A percentile compares a stretch with the other conserved stretches of the same genome.
Evolutionary conservation across 2,329 filamentous ascomycete species (phyloP).

Genomic region (Penicillium sp.): DNA sequence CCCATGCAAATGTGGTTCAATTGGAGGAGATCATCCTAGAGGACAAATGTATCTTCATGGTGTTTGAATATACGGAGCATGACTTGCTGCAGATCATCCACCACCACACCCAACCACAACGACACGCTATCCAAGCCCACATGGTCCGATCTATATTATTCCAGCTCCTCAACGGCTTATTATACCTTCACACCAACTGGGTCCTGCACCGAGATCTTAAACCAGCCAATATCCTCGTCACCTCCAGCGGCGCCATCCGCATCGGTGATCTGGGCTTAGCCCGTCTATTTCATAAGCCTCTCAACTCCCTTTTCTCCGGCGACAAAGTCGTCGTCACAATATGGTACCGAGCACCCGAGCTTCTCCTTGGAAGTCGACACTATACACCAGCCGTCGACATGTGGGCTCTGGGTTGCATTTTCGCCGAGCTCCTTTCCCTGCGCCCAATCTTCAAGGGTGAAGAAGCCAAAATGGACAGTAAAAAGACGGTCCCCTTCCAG

Average conservation of each 20-base stretch:
- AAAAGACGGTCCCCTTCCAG: constrained; percentile 96
- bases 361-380: constrained; percentile 88
- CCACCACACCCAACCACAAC: constrained; percentile 86
- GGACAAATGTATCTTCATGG: constrained; percentile 99
- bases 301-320: constrained; percentile 86
- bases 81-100: constrained; percentile 97
- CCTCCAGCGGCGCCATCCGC: constrained; percentile 82
- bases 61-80: constrained; percentile 98
- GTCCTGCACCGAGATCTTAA: constrained; percentile 96
- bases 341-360: constrained; percentile 95
- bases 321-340: constrained; percentile 99
- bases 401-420: constrained; percentile 98
- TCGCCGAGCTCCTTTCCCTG: constrained; percentile 86
- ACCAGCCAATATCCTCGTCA: constrained; percentile 98
- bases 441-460: constrained; percentile 98
- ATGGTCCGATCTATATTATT: constrained; percentile 95
- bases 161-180: constrained; percentile 89
- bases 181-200: constrained; percentile 96
- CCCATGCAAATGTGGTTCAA: constrained; percentile 84
- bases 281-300: constrained; percentile 87
- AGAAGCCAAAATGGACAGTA: constrained; percentile 97
- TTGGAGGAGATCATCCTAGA: constrained; percentile 95
- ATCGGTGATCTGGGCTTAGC: constrained; percentile 94
- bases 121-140: constrained; percentile 81
- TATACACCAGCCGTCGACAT: constrained; percentile 97